Conservation (phyloP, 1,284 basidiomycete genomes). For the Microbotryum scabiosae region DNA sequence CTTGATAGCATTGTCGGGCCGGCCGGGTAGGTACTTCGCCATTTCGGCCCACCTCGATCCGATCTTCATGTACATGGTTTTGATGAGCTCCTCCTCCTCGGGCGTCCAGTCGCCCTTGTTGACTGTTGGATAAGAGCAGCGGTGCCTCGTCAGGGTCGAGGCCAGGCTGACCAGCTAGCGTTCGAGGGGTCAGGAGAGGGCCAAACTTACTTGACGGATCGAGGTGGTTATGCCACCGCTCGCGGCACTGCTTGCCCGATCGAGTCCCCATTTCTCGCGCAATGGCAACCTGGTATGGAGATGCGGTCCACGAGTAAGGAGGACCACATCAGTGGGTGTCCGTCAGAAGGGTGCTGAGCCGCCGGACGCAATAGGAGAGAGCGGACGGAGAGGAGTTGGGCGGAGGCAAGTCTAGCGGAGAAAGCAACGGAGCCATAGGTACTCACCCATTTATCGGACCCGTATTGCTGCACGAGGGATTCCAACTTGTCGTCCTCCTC, state of each 20-base stretch:
- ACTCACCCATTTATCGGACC: conserved; percentile 36
- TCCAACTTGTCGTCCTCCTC: conserved; percentile 30
- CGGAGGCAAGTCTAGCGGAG: too few species aligned
- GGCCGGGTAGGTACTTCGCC: conserved; percentile 33
- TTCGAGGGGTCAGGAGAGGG: background rate
- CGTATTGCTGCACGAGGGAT: conserved; percentile 30
- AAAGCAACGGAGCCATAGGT: background rate
- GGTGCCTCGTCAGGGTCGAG: background rate
- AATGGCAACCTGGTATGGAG: conserved; percentile 21
- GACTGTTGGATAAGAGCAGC: conserved; percentile 13
- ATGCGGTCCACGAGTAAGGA: too few species aligned
- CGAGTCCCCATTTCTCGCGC: conserved; percentile 31
- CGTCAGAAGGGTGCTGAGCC: background rate
- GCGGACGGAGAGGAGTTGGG: too few species aligned
- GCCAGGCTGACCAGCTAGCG: background rate
- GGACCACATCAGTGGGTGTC: background rate
- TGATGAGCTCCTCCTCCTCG: conserved; percentile 34
- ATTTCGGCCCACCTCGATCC: conserved; percentile 37
- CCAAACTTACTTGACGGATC: conserved; percentile 31
- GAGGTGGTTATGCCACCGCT: conserved; percentile 38
- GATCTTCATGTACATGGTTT: conserved; percentile 29
- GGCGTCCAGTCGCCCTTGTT: conserved; percentile 34
- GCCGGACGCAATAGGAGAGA: too few species aligned
- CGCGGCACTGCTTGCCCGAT: conserved; percentile 37
- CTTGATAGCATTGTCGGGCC: conserved; percentile 38